Conservation (phyloP, 2,329 filamentous ascomycete genomes). For the Colletotrichum higginsianum region DNA sequence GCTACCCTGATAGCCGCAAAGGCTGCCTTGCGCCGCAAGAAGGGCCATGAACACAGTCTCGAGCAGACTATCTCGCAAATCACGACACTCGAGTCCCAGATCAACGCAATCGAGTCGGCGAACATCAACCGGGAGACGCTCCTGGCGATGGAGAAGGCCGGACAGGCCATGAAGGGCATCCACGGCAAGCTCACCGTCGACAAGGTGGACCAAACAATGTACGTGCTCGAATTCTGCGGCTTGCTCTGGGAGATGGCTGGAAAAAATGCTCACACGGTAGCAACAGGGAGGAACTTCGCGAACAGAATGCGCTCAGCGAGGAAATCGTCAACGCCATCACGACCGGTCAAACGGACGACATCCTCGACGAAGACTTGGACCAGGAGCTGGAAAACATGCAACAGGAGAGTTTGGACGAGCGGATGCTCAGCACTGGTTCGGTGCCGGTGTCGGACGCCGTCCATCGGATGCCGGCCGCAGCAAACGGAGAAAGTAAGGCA, state of each 20-base stretch:
- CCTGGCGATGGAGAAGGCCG: constrained; percentile 92
- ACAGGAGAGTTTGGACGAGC: constrained; percentile 92
- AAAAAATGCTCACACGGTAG: not conserved
- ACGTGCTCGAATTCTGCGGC: constrained; percentile 56
- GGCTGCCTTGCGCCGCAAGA: constrained; percentile 92
- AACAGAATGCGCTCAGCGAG: constrained; percentile 93
- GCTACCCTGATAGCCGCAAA: constrained; percentile 78
- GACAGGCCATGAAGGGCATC: constrained; percentile 92
- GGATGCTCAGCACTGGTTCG: constrained; percentile 90
- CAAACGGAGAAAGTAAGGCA: constrained; percentile 81
- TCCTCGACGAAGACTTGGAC: constrained; percentile 91
- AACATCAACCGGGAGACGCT: constrained; percentile 99
- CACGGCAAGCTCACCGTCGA: constrained; percentile 92
- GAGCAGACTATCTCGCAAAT: constrained; percentile 94
- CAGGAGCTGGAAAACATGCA: constrained; percentile 88
- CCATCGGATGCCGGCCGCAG: constrained; percentile 81
- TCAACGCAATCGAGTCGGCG: constrained; percentile 96
- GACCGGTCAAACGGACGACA: constrained; percentile 74
- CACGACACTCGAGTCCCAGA: constrained; percentile 92
- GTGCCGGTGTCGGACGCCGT: constrained; percentile 87
- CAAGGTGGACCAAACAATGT: constrained; percentile 97
- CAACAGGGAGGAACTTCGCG: constrained; percentile 86
- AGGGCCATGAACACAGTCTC: constrained; percentile 90
- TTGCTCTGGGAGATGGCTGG: not conserved
- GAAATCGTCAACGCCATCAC: constrained; percentile 93